These are phyloP conservation scores for Heritiera littoralis DNA, from an alignment of 345 rosid species.

Conservation along the genomic window DNA sequence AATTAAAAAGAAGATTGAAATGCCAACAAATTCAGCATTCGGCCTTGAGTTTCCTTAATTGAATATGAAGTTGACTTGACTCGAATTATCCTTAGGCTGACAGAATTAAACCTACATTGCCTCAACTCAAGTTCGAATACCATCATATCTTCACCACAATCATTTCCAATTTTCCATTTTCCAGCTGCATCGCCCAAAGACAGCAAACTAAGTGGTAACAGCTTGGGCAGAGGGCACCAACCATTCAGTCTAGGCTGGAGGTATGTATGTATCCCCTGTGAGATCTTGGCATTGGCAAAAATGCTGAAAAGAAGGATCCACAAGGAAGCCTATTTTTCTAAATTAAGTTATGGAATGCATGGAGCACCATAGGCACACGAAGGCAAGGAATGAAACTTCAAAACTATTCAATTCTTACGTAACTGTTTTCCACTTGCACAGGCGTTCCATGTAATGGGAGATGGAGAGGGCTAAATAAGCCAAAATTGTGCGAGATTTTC, in stretches of 20 bases:
- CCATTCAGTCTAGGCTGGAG: not conserved
- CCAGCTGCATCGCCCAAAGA: not conserved
- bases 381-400: constrained; percentile 7
- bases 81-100: too few species aligned
- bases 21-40: not conserved
- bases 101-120: too few species aligned
- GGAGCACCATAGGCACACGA: not conserved
- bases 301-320: not conserved
- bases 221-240: not conserved
- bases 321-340: not conserved
- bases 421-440: not conserved
- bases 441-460: not conserved
- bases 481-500: constrained; percentile 11
- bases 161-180: not conserved
- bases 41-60: too few species aligned
- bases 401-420: not conserved
- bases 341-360: not conserved
- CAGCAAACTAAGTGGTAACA: not conserved
- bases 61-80: too few species aligned
- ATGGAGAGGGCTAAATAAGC: not conserved
- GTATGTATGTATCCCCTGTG: not conserved
- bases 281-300: not conserved
- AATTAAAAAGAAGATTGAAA: too few species aligned
- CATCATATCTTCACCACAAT: not conserved
- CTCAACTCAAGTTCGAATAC: not conserved